These are phyloP conservation scores for Fusarium anguioides DNA, from an alignment of 2,329 filamentous ascomycete genomes.

Conservation along the genomic window DNA sequence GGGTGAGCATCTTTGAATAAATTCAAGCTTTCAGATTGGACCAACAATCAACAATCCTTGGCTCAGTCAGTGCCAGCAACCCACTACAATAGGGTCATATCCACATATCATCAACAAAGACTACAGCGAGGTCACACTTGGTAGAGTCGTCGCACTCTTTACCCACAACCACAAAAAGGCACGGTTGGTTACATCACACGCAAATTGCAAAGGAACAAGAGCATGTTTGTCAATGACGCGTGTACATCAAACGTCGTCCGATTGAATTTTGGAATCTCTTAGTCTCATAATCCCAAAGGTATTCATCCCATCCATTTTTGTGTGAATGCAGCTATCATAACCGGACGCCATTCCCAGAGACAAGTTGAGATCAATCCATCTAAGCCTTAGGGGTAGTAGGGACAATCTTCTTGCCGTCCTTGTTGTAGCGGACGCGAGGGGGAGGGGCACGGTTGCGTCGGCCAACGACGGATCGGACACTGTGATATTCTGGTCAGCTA, in stretches of 20 bases:
- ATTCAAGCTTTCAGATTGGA: too few relatives aligned
- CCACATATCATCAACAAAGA: neutral
- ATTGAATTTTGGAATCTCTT: slow-evolving; percentile 47
- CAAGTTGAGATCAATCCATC: slow-evolving; percentile 43
- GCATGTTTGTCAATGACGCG: slow-evolving; percentile 28
- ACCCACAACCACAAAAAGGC: neutral
- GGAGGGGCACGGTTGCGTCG: slow-evolving; percentile 99
- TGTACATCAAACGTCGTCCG: slow-evolving; percentile 43
- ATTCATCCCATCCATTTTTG: slow-evolving; percentile 52
- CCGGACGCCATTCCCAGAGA: slow-evolving; percentile 54
- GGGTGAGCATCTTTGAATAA: too few relatives aligned
- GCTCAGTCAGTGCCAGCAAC: too few relatives aligned
- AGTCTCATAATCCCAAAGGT: slow-evolving; percentile 49
- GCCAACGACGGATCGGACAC: slow-evolving; percentile 96
- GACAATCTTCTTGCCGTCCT: slow-evolving; percentile 99
- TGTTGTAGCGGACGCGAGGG: slow-evolving; percentile 98
- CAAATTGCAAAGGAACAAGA: too few relatives aligned
- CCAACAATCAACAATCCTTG: too few relatives aligned
- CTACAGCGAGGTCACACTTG: neutral
- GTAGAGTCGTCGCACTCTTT: too few relatives aligned
- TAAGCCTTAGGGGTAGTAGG: slow-evolving; percentile 68
- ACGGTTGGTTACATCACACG: neutral
- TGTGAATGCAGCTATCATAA: slow-evolving; percentile 54
- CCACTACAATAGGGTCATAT: too few relatives aligned
- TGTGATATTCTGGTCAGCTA: slow-evolving; percentile 63